Base-by-base conservation (phyloP, 192 early-diverging fungal species). In the Entrophospora sp. region DNA sequence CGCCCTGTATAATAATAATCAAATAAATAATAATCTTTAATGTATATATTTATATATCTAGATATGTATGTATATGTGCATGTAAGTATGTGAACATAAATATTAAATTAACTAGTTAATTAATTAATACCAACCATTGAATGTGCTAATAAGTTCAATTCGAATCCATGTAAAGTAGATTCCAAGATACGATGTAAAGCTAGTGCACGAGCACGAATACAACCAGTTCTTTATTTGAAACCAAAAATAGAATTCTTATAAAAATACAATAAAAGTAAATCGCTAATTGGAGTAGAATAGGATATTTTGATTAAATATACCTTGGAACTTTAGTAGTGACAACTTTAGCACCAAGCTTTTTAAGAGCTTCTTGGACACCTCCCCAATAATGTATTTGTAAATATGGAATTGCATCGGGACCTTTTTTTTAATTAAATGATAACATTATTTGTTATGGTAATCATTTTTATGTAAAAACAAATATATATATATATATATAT, bases 321-420 rank as follows among this genome's bases (percentile, higher is more conserved):
- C 75, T 79, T 37, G 87, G 78, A 24, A 95, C 93, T 38, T 85
- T 81, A 18, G 91, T 83, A 10, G 91, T 79, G 31, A 87, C 70
- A 24, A 97, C 92, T 46, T 87, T 85, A 63, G 88, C 87, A 14
- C 95, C 95, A 16, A 91, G 65, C 27, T 83, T 80, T 34, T 81
- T 77, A 64, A 97, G 70, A 2, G 90, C 87, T 58, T 93, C 83
- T 40, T 83, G 77, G 34, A 94, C 89, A 10, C 86, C 89, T 24
- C 81, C 80, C 91, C 90, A 93, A 69, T 92, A 95, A 58, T 92
- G 88, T 32, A 93, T 78, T 71, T 93, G 92, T n/a, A 96, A 72
- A 18, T 78, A 72, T 1, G 92, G 92, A 14, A 93, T 71, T 22
- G 79, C 73, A 10, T 84, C 84, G 0, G 90, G 90, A 0, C 93